Percentiles rank a stretch among this genome's conserved stretches.
phyloP scores from a whole-genome alignment of 495 filamentous ascomycete genomes.

The Aspergillus campestris region DNA sequence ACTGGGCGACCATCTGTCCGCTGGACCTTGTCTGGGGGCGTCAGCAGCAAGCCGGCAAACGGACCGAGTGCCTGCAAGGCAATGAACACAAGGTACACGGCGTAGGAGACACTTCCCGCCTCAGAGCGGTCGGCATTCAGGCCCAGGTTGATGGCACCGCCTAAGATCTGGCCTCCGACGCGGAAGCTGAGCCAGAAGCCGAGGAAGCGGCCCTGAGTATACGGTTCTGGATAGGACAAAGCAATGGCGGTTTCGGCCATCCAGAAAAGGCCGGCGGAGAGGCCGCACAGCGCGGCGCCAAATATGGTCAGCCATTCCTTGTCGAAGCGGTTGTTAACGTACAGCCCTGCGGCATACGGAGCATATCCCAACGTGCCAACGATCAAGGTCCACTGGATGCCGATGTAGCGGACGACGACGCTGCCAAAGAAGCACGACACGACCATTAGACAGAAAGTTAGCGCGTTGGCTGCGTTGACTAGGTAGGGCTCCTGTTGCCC shows the following conservation, averaged over 20 bases:
- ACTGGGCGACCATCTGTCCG: conserved; percentile 48
- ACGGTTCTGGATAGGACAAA: conserved; percentile 54
- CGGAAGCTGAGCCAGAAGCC: conserved; percentile 57
- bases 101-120: conserved; percentile 53
- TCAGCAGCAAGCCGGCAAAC: conserved; percentile 46
- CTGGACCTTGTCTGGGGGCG: conserved; percentile 44
- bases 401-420: conserved; percentile 47
- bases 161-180: conserved; percentile 53
- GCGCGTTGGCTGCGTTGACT: conserved; percentile 60
- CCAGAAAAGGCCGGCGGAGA: conserved; percentile 62
- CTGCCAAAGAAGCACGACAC: conserved; percentile 51
- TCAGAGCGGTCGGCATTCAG: conserved; percentile 45
- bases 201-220: conserved; percentile 51
- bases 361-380: conserved; percentile 60
- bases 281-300: conserved; percentile 55
- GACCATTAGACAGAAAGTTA: conserved; percentile 60
- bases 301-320: conserved; percentile 55
- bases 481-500: conserved; percentile 54
- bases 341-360: conserved; percentile 56
- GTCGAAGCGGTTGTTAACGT: conserved; percentile 58
- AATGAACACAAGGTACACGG: conserved; percentile 53
- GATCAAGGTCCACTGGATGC: conserved; percentile 56
- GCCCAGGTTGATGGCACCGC: conserved; percentile 54
- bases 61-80: conserved; percentile 50
- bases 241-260: conserved; percentile 58